Conservation (phyloP, 2,329 filamentous ascomycete species). For the Sclerotiophoma versabilis region DNA sequence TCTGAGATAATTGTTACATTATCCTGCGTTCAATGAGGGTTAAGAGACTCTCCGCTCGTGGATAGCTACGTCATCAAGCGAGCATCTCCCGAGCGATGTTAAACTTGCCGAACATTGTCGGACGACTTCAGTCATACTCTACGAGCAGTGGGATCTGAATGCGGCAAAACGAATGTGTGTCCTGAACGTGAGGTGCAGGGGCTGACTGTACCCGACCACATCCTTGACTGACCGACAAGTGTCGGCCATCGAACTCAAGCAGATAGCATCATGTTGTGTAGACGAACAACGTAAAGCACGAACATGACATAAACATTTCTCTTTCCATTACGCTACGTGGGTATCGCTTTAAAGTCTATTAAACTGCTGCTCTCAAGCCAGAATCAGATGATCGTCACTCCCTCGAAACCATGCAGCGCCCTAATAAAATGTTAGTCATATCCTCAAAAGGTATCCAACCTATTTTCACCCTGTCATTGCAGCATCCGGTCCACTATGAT, state of each 20-base stretch:
- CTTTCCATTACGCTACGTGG: conserved; percentile 18
- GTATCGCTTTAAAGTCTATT: conserved; percentile 16
- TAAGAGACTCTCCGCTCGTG: neutral
- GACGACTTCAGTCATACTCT: neutral
- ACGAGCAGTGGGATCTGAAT: too few species aligned
- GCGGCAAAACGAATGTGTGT: neutral
- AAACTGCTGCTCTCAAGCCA: conserved; percentile 3
- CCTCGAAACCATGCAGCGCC: neutral
- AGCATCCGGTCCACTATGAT: neutral
- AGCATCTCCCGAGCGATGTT: neutral
- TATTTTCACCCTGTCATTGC: neutral
- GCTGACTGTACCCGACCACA: neutral
- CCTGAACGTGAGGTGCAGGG: neutral
- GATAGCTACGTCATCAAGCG: neutral
- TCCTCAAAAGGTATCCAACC: too few species aligned
- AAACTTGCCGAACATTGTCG: neutral
- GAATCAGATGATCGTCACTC: conserved; percentile 4
- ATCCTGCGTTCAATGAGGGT: neutral
- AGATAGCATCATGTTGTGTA: too few species aligned
- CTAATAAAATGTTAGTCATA: neutral
- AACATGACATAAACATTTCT: neutral
- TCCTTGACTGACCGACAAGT: neutral
- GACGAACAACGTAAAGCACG: neutral
- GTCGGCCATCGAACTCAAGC: neutral
- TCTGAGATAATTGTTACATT: neutral